A percentile compares a stretch with the other conserved stretches of the same genome.
Conservation (phyloP, 352 stramenopile genomes). For the Pilasporangium apinafurcum region DNA sequence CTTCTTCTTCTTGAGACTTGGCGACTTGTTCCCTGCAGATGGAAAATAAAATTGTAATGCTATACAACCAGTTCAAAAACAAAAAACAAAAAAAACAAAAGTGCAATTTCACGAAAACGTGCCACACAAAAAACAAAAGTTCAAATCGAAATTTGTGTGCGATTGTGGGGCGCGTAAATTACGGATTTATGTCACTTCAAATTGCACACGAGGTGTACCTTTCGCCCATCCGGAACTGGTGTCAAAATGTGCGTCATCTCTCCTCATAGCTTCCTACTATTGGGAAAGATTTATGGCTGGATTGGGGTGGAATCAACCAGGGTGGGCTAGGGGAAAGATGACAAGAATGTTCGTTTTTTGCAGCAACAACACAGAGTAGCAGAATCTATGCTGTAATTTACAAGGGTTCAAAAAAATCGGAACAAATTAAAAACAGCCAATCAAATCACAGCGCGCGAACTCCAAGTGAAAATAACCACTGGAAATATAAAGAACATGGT, state of each 20-base stretch:
- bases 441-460: conserved; percentile 23
- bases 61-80: neutral
- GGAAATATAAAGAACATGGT: neutral
- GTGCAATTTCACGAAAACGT: neutral
- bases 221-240: conserved; percentile 1
- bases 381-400: neutral
- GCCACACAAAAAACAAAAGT: neutral
- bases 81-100: neutral
- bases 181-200: conserved; percentile 14
- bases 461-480: conserved; percentile 11
- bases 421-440: conserved; percentile 31
- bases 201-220: conserved; percentile 1
- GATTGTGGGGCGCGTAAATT: too few species aligned
- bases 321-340: neutral
- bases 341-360: conserved; percentile 9
- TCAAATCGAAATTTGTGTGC: too few species aligned
- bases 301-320: neutral
- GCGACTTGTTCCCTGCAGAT: conserved; percentile 13
- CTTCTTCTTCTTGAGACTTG: conserved; percentile 7
- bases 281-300: conserved; percentile 1
- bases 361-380: neutral
- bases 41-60: conserved; percentile 36
- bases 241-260: neutral
- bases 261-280: too few species aligned
- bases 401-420: conserved; percentile 10